Base-by-base conservation (phyloP, 257 asterid genomes). In the Plantago ovata region DNA sequence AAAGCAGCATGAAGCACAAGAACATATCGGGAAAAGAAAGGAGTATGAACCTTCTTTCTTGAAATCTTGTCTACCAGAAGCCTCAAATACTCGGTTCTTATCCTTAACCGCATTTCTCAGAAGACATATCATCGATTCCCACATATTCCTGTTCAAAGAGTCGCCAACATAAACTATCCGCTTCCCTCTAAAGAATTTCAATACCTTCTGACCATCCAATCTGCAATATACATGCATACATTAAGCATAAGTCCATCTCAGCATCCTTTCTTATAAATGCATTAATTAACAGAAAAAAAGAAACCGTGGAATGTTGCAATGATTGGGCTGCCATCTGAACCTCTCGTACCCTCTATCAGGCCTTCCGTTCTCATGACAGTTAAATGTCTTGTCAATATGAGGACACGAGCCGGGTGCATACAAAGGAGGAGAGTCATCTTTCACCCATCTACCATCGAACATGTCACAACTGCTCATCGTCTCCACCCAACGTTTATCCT, bases 61-160 rank as follows among this genome's bases (percentile, higher is more conserved):
- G 68, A 80, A 81, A 49, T 78, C 77, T 2, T 46, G 69, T 60
- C 68, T 64, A 39, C 95, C 92, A 56, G 81, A 78, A 55, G 76
- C 88, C 72, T 82, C 95, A 61, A 80, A 80, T 8, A 85, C 95
- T 67, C 76, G 76, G 39, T 65, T 83, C 58, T 73, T 75, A 69
- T 85, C 82, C 70, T 77, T 72, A 0, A 71, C 86, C 0, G 89
- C 77, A 64, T 69, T 80, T 59, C 73, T 72, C 0, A 85, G 83
- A 51, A 85, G 66, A 76, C 95, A 85, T 60, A 85, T 69, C 61
- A 85, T 81, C 32, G 95, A 85, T 63, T 85, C 92, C 84, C 84
- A 85, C 95, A 85, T 85, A 42, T 85, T 85, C 66, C 95, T 75
- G 66, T 80, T 85, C 66, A 85, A 85, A 21, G 95, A 85, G 73